Evolutionary conservation across 352 stramenopile species (phyloP).

Genomic region (Globisporangium uncinulatum): DNA sequence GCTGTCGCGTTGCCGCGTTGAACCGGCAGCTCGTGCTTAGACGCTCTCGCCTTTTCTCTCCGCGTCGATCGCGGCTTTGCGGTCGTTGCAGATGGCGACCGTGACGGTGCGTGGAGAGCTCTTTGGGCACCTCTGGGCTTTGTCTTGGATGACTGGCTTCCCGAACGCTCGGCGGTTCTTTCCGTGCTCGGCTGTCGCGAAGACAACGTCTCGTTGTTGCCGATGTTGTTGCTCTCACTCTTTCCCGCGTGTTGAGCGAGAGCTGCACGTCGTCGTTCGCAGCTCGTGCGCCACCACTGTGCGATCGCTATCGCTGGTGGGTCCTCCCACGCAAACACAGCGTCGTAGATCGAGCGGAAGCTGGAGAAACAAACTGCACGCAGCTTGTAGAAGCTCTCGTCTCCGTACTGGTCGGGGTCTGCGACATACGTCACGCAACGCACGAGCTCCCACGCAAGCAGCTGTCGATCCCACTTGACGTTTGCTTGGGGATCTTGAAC

Average conservation of each 20-base stretch:
- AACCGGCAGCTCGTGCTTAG: not conserved
- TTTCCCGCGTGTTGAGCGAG: not conserved
- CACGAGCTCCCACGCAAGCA: constrained; percentile 25
- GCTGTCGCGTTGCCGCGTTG: not conserved
- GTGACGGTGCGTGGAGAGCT: not conserved
- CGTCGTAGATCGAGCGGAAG: constrained; percentile 30
- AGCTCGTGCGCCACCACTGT: constrained; percentile 23
- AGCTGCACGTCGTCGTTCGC: not conserved
- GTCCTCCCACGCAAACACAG: constrained; percentile 34
- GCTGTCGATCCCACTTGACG: constrained; percentile 14
- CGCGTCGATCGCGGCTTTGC: not conserved
- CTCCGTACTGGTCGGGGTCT: constrained; percentile 12
- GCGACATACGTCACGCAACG: constrained; percentile 1
- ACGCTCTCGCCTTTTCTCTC: not conserved
- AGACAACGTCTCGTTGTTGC: not conserved
- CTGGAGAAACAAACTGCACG: constrained; percentile 20
- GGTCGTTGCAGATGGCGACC: not conserved
- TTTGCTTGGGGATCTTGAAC: constrained; percentile 17
- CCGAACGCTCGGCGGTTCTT: not conserved
- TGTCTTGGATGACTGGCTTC: not conserved
- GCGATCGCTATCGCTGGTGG: constrained; percentile 22
- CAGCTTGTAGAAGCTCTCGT: constrained; percentile 26
- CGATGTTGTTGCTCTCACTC: not conserved
- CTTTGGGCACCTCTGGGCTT: not conserved
- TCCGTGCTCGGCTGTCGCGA: not conserved